Evolutionary conservation across 2,329 filamentous ascomycete genomes (phyloP).

Genomic region (Sporothrix inflata): DNA sequence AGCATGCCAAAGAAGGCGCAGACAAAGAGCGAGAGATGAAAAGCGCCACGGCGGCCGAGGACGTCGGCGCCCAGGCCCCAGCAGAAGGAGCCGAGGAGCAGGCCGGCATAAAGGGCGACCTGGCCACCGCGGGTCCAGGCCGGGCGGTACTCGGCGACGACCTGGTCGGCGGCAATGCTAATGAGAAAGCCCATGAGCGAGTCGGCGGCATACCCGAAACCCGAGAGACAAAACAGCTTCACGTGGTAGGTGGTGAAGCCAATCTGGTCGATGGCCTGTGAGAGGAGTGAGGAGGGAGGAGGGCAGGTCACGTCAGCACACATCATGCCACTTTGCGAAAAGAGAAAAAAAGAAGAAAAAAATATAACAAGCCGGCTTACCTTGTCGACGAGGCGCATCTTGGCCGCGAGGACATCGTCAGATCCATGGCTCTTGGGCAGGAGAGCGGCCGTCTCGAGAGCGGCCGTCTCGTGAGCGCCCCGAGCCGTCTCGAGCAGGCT

Average conservation of each 20-base stretch:
- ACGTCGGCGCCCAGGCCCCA: background rate
- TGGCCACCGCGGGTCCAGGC: background rate
- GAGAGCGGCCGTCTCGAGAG: background rate
- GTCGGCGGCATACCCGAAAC: background rate
- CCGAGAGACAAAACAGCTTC: background rate
- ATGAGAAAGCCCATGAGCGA: conserved; percentile 1
- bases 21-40: background rate
- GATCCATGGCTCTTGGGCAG: background rate
- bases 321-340: too few species aligned
- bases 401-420: background rate
- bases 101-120: background rate
- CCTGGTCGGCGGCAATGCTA: background rate
- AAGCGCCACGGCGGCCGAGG: background rate
- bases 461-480: background rate
- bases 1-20: background rate
- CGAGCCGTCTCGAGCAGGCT: background rate
- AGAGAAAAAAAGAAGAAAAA: too few species aligned
- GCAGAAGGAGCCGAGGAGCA: background rate
- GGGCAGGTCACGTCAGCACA: too few species aligned
- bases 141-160: background rate
- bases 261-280: background rate
- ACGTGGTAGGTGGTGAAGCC: background rate
- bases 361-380: background rate
- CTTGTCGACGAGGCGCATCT: background rate
- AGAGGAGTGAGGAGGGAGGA: too few species aligned